These are phyloP conservation scores for Primulina tabacum DNA, from an alignment of 257 asterid species.

Conservation along the genomic window DNA sequence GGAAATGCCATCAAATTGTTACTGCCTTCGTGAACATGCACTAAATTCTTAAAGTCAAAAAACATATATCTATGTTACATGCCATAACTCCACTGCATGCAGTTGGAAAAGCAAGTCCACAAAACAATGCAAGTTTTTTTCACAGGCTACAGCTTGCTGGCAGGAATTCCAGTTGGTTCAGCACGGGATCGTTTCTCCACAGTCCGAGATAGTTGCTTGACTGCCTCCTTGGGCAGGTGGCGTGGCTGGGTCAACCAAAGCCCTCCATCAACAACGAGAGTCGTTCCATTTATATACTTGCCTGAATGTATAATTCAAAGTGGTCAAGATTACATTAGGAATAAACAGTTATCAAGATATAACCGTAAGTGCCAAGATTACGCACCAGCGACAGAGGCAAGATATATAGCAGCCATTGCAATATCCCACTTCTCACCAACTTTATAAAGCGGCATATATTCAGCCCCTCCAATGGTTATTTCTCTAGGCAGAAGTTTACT, in stretches of 20 bases:
- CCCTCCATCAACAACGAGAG: conserved; percentile 64
- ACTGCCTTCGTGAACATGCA: neutral
- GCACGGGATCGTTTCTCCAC: neutral
- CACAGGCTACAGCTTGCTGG: neutral
- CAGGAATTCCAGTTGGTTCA: neutral
- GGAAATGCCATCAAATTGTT: neutral
- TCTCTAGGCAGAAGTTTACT: conserved; percentile 65
- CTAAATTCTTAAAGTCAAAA: neutral
- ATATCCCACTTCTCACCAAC: conserved; percentile 78
- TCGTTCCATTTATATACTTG: conserved; percentile 64
- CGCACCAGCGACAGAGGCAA: conserved; percentile 77
- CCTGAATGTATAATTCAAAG: conserved; percentile 33
- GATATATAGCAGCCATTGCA: conserved; percentile 82
- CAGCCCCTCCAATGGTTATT: conserved; percentile 36
- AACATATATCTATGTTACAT: neutral
- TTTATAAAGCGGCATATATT: conserved; percentile 50
- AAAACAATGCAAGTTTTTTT: neutral
- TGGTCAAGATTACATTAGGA: neutral
- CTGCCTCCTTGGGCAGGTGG: conserved; percentile 33
- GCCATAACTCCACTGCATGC: neutral
- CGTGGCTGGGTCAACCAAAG: conserved; percentile 72
- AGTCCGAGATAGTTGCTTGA: neutral
- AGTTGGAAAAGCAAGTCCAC: neutral
- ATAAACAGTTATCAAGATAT: neutral
- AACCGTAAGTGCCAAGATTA: conserved; percentile 3